Evolutionary conservation across 2,329 filamentous ascomycete species (phyloP).

Genomic region (Exophiala lecanii-corni): DNA sequence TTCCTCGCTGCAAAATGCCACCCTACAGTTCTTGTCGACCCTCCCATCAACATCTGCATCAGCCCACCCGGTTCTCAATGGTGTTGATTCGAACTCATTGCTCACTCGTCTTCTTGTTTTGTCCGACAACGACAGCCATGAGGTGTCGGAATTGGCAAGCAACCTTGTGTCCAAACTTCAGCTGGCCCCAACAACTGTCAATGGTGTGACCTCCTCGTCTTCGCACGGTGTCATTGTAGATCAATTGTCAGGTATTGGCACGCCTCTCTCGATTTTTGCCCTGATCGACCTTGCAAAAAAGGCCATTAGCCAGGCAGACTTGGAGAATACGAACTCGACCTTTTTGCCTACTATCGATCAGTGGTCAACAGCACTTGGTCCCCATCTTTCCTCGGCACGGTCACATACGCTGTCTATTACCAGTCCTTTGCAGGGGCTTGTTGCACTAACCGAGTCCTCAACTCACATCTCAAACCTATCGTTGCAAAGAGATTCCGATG

Average conservation of each 20-base stretch:
- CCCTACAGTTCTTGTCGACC: conserved; percentile 9
- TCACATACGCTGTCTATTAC: conserved; percentile 68
- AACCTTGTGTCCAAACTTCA: conserved; percentile 15
- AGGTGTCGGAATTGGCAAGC: conserved; percentile 15
- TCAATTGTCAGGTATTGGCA: conserved; percentile 21
- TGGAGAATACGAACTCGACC: background rate
- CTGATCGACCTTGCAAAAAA: conserved; percentile 52
- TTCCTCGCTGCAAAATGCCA: conserved; percentile 12
- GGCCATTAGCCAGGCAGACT: conserved; percentile 35
- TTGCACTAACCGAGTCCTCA: conserved; percentile 54
- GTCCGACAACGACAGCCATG: conserved; percentile 15
- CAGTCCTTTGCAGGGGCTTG: conserved; percentile 65
- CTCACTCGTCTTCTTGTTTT: conserved; percentile 21
- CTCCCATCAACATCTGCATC: conserved; percentile 1
- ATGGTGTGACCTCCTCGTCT: conserved; percentile 7
- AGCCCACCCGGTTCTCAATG: conserved; percentile 1
- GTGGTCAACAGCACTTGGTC: conserved; percentile 62
- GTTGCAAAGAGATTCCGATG: conserved; percentile 55
- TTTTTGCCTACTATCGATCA: conserved; percentile 56
- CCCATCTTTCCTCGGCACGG: conserved; percentile 45
- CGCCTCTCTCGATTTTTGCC: conserved; percentile 20
- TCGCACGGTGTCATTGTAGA: conserved; percentile 21
- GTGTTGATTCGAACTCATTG: conserved; percentile 5
- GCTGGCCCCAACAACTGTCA: conserved; percentile 1
- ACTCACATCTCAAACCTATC: conserved; percentile 21